Conservation (phyloP, 164 flowering plant species). For the Vitis rupestris region DNA sequence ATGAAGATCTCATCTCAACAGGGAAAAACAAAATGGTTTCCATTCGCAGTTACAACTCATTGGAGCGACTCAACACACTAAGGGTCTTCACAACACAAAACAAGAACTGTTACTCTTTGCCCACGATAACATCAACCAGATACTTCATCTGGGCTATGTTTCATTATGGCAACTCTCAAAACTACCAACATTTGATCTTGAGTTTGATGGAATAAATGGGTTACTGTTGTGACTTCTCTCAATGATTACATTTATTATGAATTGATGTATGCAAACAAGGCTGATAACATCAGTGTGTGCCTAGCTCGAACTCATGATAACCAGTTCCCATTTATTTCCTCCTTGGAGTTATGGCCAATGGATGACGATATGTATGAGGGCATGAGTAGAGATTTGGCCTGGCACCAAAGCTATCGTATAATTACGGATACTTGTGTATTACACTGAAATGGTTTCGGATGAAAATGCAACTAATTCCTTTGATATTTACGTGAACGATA, state of each 20-base stretch:
- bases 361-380: conserved; percentile 6
- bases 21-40: not conserved
- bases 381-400: conserved; percentile 13
- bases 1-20: conserved; percentile 1
- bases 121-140: not conserved
- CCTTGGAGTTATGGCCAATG: conserved; percentile 12
- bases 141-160: conserved; percentile 11
- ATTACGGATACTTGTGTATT: too few species aligned
- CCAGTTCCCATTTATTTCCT: conserved; percentile 19
- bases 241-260: conserved; percentile 1
- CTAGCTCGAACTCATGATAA: conserved; percentile 2
- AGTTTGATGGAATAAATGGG: conserved; percentile 23
- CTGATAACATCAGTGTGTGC: conserved; percentile 8
- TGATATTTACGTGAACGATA: too few species aligned
- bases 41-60: not conserved
- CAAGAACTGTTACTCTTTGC: conserved; percentile 17
- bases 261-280: conserved; percentile 5
- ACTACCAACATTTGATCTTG: conserved; percentile 23
- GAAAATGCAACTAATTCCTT: too few species aligned
- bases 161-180: conserved; percentile 14
- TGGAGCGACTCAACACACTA: not conserved
- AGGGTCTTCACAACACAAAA: conserved; percentile 11
- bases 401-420: conserved; percentile 1
- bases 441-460: too few species aligned
- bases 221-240: conserved; percentile 1